Conservation (phyloP, 2,329 filamentous ascomycete genomes). For the Botrytis cinerea region DNA sequence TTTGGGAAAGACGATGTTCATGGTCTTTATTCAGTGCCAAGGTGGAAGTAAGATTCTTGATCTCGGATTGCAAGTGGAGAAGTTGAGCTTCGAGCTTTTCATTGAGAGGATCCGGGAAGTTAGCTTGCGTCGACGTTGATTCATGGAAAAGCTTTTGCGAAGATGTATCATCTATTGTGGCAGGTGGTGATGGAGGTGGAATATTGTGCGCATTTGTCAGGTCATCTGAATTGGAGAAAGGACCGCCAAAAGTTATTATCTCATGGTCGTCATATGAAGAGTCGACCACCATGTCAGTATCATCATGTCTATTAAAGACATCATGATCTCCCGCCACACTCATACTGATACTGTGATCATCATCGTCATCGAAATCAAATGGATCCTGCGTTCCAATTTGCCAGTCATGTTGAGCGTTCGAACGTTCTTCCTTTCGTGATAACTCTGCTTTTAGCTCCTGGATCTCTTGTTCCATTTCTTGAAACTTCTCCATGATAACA, state of each 20-base stretch:
- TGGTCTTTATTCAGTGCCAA: constrained; percentile 38
- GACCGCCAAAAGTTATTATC: constrained; percentile 26
- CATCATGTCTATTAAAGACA: neutral
- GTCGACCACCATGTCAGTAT: constrained; percentile 9
- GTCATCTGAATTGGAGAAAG: constrained; percentile 27
- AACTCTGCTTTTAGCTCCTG: constrained; percentile 36
- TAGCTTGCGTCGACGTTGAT: constrained; percentile 33
- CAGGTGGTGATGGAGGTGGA: constrained; percentile 41
- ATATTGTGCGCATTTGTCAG: constrained; percentile 37
- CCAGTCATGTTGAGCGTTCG: constrained; percentile 47
- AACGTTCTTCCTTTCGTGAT: constrained; percentile 31
- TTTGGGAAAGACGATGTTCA: constrained; percentile 35
- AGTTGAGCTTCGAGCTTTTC: constrained; percentile 35
- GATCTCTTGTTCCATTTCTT: constrained; percentile 39
- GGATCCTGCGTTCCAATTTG: constrained; percentile 53
- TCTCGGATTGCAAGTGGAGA: constrained; percentile 33
- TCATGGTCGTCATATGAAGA: constrained; percentile 1
- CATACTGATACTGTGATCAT: constrained; percentile 40
- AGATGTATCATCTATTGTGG: constrained; percentile 39
- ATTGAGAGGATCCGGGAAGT: constrained; percentile 34
- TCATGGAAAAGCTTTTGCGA: constrained; percentile 29
- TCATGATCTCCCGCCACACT: constrained; percentile 37
- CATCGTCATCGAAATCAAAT: constrained; percentile 37
- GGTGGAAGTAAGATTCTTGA: constrained; percentile 34
- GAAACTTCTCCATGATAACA: constrained; percentile 32